These are phyloP conservation scores for Aureobasidium subglaciale DNA, from an alignment of 2,329 filamentous ascomycete genomes.

Conservation along the genomic window DNA sequence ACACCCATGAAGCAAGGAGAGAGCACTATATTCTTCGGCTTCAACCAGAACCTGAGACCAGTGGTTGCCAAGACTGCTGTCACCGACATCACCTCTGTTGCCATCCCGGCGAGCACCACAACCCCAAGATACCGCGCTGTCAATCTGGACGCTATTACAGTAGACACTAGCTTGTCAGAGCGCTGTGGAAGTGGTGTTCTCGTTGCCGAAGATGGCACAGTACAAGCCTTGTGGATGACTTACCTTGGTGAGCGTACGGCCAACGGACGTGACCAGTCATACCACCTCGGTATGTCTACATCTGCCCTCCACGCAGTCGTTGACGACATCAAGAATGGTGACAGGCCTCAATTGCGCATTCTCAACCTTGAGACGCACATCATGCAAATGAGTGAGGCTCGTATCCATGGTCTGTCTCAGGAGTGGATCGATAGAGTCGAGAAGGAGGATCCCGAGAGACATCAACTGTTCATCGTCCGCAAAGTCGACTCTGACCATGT, in stretches of 20 bases:
- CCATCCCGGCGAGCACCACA: conserved; percentile 86
- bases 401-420: conserved; percentile 93
- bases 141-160: conserved; percentile 93
- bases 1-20: conserved; percentile 86
- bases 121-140: conserved; percentile 90
- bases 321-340: conserved; percentile 71
- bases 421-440: conserved; percentile 92
- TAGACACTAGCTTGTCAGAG: conserved; percentile 83
- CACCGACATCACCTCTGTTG: conserved; percentile 94
- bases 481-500: conserved; percentile 66
- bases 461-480: conserved; percentile 97
- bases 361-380: conserved; percentile 90
- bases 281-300: conserved; percentile 86
- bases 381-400: conserved; percentile 92
- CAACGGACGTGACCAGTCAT: conserved; percentile 85
- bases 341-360: conserved; percentile 76
- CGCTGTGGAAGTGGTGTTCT: conserved; percentile 94
- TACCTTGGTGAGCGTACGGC: conserved; percentile 85
- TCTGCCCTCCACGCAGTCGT: conserved; percentile 86
- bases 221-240: conserved; percentile 93
- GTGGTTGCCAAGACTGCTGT: conserved; percentile 91
- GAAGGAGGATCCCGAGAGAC: conserved; percentile 78
- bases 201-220: conserved; percentile 79
- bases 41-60: conserved; percentile 89
- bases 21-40: conserved; percentile 94